Evolutionary conservation across 306 rosid species (phyloP).

Genomic region (Alnus rubra): DNA sequence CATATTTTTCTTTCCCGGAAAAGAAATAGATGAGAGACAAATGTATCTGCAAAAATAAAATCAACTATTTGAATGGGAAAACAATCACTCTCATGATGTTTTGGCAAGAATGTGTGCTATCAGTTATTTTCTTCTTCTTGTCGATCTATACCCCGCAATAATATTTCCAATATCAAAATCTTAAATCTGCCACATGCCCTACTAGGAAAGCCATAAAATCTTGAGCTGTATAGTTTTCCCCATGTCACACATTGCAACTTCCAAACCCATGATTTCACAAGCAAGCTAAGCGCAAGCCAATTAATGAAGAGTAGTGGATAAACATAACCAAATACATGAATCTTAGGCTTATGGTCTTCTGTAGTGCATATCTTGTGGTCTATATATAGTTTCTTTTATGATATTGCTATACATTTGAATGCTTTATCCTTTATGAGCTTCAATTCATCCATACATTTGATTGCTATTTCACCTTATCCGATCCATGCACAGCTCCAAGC

Average conservation of each 20-base stretch:
- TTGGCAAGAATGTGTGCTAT: not conserved
- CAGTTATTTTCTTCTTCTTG: too few relatives aligned
- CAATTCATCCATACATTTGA: not conserved
- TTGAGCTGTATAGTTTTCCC: not conserved
- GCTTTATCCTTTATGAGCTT: not conserved
- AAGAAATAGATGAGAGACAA: too few relatives aligned
- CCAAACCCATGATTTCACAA: not conserved
- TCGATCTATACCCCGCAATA: too few relatives aligned
- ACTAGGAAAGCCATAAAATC: not conserved
- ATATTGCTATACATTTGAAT: not conserved
- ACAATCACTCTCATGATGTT: not conserved
- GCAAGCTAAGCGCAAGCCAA: not conserved
- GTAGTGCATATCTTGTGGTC: too few relatives aligned
- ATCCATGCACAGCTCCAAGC: not conserved
- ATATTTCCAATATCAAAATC: too few relatives aligned
- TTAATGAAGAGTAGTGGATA: not conserved
- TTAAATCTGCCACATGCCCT: too few relatives aligned
- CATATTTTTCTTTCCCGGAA: not conserved
- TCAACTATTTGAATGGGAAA: not conserved
- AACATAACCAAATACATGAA: not conserved
- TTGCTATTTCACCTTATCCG: too few relatives aligned
- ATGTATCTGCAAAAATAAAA: not conserved
- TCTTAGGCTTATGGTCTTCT: not conserved
- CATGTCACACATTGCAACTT: not conserved
- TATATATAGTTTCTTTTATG: not conserved